Base-by-base conservation (phyloP, 306 rosid species). In the Acacia acuminata region DNA sequence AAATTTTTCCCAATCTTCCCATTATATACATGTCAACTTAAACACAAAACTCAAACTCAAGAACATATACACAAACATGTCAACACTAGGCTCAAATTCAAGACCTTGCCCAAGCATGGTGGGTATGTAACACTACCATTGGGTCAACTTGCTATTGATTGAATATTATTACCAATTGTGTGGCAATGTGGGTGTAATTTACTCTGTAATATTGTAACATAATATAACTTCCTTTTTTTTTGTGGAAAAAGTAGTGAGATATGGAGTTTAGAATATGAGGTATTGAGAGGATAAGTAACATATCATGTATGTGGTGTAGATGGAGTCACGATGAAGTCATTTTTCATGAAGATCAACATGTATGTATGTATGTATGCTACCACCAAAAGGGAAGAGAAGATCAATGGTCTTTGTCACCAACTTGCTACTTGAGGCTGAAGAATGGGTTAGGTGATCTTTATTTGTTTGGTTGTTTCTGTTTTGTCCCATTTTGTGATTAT, bases 391-490 rank as follows among this genome's bases (percentile, higher is more conserved):
- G 32, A 50, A 56, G 71, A 60, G 66, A 60, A 22, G 36, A 45
- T 34, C 38, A 56, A 79, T 12, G 32, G 64, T 70, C 84, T 68
- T 36, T 76, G 24, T 84, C 84, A 69, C 25, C 38, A 6, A 38
- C 30, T 68, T 25, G 13, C n/a, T 3, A 66, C 55, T n/a, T 45
- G 60, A 79, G 75, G 82, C 71, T 80, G 64, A 50, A 77, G 56
- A 69, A 66, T 32, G 16, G 25, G 65, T 53, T 43, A 12, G 19
- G 13, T 74, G 77, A 73, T 42, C 12, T 63, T 36, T 36, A 78
- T 74, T 79, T 30, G 25, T 73, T 78, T 73, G 80, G 76, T 22
- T 65, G 51, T 78, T 78, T 83, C 76, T 58, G 2, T 19, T 15
- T 70, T 24, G 36, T 45, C 61, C 51, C 75, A 82, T 60, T 77